Evolutionary conservation across 306 rosid species (phyloP), one percentile per base, ranked within the genome.

Genomic region (Vigna angularis): DNA sequence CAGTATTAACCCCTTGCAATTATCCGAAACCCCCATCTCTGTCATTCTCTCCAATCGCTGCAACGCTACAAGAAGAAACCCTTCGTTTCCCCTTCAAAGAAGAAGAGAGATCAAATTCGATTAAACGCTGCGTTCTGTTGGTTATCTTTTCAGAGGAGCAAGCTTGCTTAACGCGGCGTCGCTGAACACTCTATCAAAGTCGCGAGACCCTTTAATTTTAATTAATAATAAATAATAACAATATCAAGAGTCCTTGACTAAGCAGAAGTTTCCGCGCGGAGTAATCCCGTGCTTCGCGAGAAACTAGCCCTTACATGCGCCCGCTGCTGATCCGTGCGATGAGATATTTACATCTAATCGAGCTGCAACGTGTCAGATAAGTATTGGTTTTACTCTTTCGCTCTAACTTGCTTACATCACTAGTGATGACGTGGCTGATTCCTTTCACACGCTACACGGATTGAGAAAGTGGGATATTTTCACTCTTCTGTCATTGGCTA

Each of bases 11-110:
- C 98, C 98, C 68, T 83, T 92, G 36, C 70, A 53, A 52, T 94
- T 94, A 76, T 94, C 97, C 9, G 96, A 88, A 49, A 82, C 76
- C 72, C 87, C 91, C 97, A 87, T 48, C 77, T 55, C 81, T 10
- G 76, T 70, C 51, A 34, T 72, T 64, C 63, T 26, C 56, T 74
- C 52, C 74, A 66, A 70, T 66, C 40, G 61, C 34, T 48, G 28
- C 7, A 61, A 58, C 42, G 45, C 18, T 14, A 26, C 1, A 9
- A 11, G 5, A 45, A 45, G 15, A 45, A 45, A 45, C 49, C 82
- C 28, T 20, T 20, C 22, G 22, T 20, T 20, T 20, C 22, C 22
- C 22, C 22, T 75, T 87, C 85, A 79, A 81, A 38, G 0, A 55
- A 1, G 4, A 61, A 24, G 17, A 34, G 1, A 52, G 40, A 80